These are phyloP conservation scores for Musa troglodytarum DNA, from an alignment of 176 grass and related monocot species.

Conservation along the genomic window DNA sequence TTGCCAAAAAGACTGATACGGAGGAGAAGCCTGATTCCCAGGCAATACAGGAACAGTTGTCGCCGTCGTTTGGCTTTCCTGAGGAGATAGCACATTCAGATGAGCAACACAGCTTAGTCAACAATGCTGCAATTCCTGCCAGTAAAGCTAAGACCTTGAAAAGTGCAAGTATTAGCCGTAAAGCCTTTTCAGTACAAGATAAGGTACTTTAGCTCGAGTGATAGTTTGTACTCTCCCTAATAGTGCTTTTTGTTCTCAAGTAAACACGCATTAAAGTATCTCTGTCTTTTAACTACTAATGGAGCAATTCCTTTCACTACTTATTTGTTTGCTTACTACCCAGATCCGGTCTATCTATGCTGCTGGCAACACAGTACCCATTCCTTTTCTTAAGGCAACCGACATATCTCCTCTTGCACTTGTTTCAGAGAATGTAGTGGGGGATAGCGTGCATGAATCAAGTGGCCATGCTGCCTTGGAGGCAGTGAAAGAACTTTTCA, in stretches of 20 bases:
- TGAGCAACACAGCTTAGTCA: slow-evolving; percentile 33
- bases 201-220: slow-evolving; percentile 46
- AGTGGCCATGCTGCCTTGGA: slow-evolving; percentile 66
- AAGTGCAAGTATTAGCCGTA: slow-evolving; percentile 46
- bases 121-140: slow-evolving; percentile 14
- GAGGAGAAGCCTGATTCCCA: slow-evolving; percentile 32
- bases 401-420: slow-evolving; percentile 92
- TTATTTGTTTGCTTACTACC: slow-evolving; percentile 19
- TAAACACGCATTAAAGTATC: background rate
- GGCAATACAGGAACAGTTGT: slow-evolving; percentile 21
- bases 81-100: slow-evolving; percentile 29
- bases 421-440: slow-evolving; percentile 67
- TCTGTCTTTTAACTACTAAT: background rate
- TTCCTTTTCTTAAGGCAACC: slow-evolving; percentile 94
- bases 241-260: background rate
- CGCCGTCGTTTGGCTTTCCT: slow-evolving; percentile 28
- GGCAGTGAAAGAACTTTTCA: slow-evolving; percentile 91
- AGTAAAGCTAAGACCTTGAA: slow-evolving; percentile 42
- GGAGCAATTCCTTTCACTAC: background rate
- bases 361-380: slow-evolving; percentile 85
- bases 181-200: slow-evolving; percentile 97
- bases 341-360: slow-evolving; percentile 97
- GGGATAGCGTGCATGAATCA: slow-evolving; percentile 51
- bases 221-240: background rate
- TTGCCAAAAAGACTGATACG: slow-evolving; percentile 50